Conservation (phyloP, 352 stramenopile species). For the Phytophthora vignae region DNA sequence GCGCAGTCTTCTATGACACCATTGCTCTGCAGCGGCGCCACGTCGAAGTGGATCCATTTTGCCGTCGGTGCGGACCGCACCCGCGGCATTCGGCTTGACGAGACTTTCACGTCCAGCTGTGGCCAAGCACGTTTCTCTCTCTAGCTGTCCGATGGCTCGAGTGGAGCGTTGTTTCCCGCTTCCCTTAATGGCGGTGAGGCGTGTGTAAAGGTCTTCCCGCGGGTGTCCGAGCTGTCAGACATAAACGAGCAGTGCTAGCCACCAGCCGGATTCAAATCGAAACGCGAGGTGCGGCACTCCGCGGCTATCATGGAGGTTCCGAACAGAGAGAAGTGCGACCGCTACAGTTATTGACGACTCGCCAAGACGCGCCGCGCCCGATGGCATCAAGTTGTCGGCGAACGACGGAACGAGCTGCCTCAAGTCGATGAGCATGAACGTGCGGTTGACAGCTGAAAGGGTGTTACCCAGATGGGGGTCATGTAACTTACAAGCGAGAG, state of each 20-base stretch:
- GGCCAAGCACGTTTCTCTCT: slow-evolving; percentile 15
- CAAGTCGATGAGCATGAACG: neutral
- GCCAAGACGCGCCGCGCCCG: too few species aligned
- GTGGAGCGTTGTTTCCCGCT: neutral
- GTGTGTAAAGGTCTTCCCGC: slow-evolving; percentile 4
- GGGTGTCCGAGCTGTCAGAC: neutral
- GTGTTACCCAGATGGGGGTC: neutral
- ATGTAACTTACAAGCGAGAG: neutral
- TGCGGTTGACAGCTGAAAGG: neutral
- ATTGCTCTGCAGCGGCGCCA: neutral
- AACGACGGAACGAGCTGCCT: neutral
- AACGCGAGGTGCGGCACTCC: neutral
- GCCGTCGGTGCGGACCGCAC: slow-evolving; percentile 3
- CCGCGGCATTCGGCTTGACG: slow-evolving; percentile 1
- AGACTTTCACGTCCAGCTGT: slow-evolving; percentile 10
- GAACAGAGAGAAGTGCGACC: neutral
- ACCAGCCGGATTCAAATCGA: slow-evolving; percentile 18
- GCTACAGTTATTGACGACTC: too few species aligned
- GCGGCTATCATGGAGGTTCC: slow-evolving; percentile 10
- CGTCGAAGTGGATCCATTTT: neutral
- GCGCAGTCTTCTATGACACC: too few species aligned
- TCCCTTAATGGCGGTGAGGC: neutral
- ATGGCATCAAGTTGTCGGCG: neutral
- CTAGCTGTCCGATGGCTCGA: neutral
- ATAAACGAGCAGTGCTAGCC: neutral